Evolutionary conservation across 306 rosid species (phyloP).

Genomic region (Gastrolobium bilobum): DNA sequence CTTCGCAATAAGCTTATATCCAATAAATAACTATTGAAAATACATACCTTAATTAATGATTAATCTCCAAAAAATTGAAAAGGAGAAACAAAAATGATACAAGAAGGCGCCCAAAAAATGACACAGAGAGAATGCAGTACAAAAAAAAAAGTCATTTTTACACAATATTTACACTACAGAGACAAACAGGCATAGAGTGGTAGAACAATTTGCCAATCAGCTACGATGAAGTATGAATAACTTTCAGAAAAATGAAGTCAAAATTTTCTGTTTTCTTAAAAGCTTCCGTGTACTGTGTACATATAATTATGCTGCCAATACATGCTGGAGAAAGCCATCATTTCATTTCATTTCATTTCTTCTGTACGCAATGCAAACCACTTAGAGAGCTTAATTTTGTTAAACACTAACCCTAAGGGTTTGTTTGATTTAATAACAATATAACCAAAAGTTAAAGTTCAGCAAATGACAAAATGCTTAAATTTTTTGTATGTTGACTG

Average conservation of each 20-base stretch:
- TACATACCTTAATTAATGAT: background rate
- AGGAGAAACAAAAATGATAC: background rate
- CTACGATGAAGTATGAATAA: background rate
- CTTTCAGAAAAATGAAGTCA: background rate
- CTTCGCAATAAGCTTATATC: constrained; percentile 8
- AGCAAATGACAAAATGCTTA: background rate
- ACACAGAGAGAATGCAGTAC: background rate
- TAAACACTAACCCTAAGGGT: background rate
- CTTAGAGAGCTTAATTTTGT: background rate
- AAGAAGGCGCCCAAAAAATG: background rate
- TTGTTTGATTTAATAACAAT: background rate
- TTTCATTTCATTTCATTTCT: background rate
- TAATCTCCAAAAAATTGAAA: background rate
- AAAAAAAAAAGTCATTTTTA: background rate
- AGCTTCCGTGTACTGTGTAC: too few species aligned
- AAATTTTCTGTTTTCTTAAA: background rate
- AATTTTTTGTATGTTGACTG: background rate
- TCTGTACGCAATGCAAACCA: constrained; percentile 1
- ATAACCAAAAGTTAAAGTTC: background rate
- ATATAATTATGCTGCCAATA: background rate
- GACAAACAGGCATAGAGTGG: background rate
- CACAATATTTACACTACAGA: constrained; percentile 15
- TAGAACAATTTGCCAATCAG: background rate
- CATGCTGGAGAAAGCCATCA: constrained; percentile 12
- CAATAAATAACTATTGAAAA: background rate